phyloP scores from a whole-genome alignment of 805 yeast species.

The Nadsonia fulvescens region DNA sequence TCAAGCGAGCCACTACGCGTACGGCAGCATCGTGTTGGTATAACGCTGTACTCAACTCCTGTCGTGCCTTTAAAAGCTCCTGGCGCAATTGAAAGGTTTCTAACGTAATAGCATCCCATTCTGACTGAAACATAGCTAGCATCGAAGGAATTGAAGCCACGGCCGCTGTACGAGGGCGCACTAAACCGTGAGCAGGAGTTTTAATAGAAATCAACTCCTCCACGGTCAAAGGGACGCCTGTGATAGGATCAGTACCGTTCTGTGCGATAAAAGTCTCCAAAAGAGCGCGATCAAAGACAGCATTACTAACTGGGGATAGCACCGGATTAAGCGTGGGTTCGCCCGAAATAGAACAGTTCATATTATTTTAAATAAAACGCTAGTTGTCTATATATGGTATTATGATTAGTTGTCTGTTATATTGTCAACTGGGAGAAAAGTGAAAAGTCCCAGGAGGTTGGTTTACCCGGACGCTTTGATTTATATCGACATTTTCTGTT shows the following conservation, averaged over 20 bases:
- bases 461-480: too few species aligned
- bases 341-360: conserved; percentile 38
- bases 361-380: too few species aligned
- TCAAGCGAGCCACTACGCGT: conserved; percentile 58
- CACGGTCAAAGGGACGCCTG: conserved; percentile 36
- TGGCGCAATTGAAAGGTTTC: conserved; percentile 65
- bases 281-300: conserved; percentile 47
- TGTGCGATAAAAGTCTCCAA: conserved; percentile 45
- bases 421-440: too few species aligned
- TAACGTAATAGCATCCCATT: conserved; percentile 75
- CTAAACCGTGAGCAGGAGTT: conserved; percentile 15
- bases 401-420: too few species aligned
- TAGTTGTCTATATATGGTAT: too few species aligned
- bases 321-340: conserved; percentile 55
- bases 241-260: conserved; percentile 59
- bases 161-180: conserved; percentile 26
- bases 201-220: conserved; percentile 39
- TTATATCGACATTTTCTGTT: too few species aligned
- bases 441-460: too few species aligned
- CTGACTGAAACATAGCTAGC: conserved; percentile 60
- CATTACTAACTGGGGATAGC: conserved; percentile 45
- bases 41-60: conserved; percentile 58
- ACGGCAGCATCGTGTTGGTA: conserved; percentile 85
- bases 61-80: conserved; percentile 44
- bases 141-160: conserved; percentile 61